Base-by-base conservation (phyloP, 2,329 filamentous ascomycete genomes). In the Lojkania enalia region DNA sequence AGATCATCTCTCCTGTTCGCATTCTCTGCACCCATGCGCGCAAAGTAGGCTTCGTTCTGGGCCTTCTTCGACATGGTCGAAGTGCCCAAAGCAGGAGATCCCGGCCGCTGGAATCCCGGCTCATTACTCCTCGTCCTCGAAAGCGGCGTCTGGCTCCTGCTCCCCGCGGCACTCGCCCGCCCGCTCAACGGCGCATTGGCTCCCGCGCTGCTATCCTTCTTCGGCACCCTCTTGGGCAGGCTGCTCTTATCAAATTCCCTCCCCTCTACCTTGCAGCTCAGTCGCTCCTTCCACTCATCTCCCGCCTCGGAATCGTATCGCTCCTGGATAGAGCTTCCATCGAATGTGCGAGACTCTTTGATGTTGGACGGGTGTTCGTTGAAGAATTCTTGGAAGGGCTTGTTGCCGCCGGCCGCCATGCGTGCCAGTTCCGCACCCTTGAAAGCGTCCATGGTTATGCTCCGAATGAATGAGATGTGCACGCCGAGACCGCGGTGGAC, bases 361-460 rank as follows among this genome's bases (percentile, higher is more conserved):
- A 67, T 71, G 50, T 77, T 78, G 46, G 67, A 71, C 13, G 64
- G 44, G 52, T 79, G 76, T 19, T 57, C 51, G 42, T 95, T 87
- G 71, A 95, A 99, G 74, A 96, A 97, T 18, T 80, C 76, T 58
- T 86, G 86, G 86, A 90, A 97, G 13, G 84, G 81, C 50, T 87
- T 84, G 73, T 99, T 99, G 42, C 94, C 94, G 35, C 92, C 94
- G 16, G 87, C 78, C 47, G 91, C 84, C 94, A 99, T 97, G 57
- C 91, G 87, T 72, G 89, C 86, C 63, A 97, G 92, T 73, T 99
- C 94, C 61, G 82, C 81, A 54, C 84, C 83, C 72, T 99, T 99
- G 78, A 99, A 97, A 45, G 90, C 90, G 75, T 99, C 94, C 94
- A 99, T 99, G 51, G 90, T 96, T 65, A 97, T 94, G 63, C 88